phyloP scores from a whole-genome alignment of 352 stramenopile species.

The Phytophthora lateralis region DNA sequence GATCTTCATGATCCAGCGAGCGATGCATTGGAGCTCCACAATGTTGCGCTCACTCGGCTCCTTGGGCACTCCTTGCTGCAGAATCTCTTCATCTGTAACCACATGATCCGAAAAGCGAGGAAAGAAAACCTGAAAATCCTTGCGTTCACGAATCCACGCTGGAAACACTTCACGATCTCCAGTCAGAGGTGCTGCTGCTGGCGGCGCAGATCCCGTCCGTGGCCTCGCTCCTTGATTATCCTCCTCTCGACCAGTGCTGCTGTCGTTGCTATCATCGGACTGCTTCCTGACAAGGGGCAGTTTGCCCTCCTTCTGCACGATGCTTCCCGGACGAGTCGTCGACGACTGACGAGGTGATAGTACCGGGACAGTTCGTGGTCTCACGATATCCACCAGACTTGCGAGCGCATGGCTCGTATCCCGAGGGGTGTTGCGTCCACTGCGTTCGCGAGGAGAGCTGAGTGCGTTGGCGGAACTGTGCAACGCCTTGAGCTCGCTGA shows the following conservation, averaged over 20 bases:
- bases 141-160: conserved; percentile 72
- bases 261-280: conserved; percentile 8
- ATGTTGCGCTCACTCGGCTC: conserved; percentile 69
- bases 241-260: not conserved
- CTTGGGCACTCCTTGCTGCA: conserved; percentile 66
- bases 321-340: conserved; percentile 10
- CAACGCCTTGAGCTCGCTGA: conserved; percentile 40
- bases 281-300: conserved; percentile 17
- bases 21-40: conserved; percentile 74
- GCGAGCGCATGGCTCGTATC: conserved; percentile 13
- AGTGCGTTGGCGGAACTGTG: conserved; percentile 35
- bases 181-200: conserved; percentile 4
- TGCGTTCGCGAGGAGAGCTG: conserved; percentile 33
- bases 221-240: conserved; percentile 8
- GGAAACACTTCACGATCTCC: conserved; percentile 54
- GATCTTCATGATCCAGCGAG: conserved; percentile 80
- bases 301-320: conserved; percentile 17
- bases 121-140: conserved; percentile 81
- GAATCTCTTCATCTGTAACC: conserved; percentile 69
- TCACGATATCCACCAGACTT: conserved; percentile 29
- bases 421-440: conserved; percentile 16
- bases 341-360: conserved; percentile 1
- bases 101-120: conserved; percentile 65
- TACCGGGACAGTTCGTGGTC: conserved; percentile 25
- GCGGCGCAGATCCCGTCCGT: conserved; percentile 10